These are phyloP conservation scores for Trichoderma aggressivum DNA, from an alignment of 2,329 filamentous ascomycete species.

Conservation along the genomic window DNA sequence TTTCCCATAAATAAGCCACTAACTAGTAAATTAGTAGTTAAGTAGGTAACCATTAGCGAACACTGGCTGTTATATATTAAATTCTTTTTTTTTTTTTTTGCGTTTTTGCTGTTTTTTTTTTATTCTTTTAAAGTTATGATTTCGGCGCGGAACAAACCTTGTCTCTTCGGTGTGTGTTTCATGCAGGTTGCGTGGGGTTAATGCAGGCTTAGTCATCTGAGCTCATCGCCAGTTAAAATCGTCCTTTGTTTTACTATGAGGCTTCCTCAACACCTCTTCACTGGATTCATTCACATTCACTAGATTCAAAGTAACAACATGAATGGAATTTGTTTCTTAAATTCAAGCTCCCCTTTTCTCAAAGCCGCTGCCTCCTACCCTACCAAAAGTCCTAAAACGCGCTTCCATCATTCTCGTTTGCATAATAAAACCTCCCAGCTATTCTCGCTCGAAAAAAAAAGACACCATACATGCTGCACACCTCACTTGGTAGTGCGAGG, in stretches of 20 bases:
- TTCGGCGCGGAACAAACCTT: too few species aligned
- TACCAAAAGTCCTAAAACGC: background rate
- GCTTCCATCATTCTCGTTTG: background rate
- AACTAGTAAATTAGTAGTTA: background rate
- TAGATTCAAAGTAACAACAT: background rate
- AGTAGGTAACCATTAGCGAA: background rate
- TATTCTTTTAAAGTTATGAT: too few species aligned
- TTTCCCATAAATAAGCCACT: background rate
- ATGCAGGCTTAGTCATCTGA: too few species aligned
- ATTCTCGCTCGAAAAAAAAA: background rate
- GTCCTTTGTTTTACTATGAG: too few species aligned
- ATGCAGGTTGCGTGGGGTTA: too few species aligned
- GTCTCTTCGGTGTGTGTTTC: too few species aligned
- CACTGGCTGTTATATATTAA: background rate
- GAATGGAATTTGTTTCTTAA: background rate
- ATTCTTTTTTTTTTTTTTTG: background rate
- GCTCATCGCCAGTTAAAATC: too few species aligned
- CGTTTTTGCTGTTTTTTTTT: too few species aligned
- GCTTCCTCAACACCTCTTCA: background rate
- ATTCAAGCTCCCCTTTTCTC: background rate
- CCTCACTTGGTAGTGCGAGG: background rate
- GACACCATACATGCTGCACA: background rate
- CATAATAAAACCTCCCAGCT: background rate
- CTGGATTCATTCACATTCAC: background rate
- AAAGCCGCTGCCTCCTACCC: background rate